These are phyloP conservation scores for Fraxinus greggii DNA, from an alignment of 305 asterid genomes.

Conservation along the genomic window DNA sequence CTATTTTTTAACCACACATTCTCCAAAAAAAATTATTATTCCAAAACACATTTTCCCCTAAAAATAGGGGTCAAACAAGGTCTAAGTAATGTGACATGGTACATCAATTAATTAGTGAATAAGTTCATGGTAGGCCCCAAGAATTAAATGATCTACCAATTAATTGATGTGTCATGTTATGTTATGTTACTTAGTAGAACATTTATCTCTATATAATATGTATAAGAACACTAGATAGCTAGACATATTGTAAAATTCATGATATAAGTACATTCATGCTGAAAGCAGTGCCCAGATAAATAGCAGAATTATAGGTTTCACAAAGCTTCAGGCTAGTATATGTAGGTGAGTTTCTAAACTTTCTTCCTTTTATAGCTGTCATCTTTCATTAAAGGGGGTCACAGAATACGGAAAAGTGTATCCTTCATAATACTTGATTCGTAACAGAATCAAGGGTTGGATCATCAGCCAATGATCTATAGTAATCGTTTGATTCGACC, in stretches of 20 bases:
- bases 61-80: neutral
- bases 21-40: neutral
- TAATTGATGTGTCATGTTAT: neutral
- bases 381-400: neutral
- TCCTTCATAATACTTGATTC: neutral
- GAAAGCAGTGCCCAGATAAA: neutral
- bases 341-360: neutral
- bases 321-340: constrained; percentile 10
- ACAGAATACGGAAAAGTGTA: neutral
- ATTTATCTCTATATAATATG: neutral
- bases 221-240: neutral
- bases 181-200: neutral
- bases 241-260: constrained; percentile 1
- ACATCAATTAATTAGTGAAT: neutral
- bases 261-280: neutral
- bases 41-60: neutral
- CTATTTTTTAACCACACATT: neutral
- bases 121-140: neutral
- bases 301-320: neutral
- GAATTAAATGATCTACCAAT: neutral
- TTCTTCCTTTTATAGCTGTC: neutral
- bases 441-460: neutral
- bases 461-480: neutral
- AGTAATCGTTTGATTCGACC: neutral
- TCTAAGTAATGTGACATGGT: neutral